Evolutionary conservation across 768 basidiomycete species (phyloP), one percentile per base, ranked within the genome.

Genomic region (Hygrocybe punicea): DNA sequence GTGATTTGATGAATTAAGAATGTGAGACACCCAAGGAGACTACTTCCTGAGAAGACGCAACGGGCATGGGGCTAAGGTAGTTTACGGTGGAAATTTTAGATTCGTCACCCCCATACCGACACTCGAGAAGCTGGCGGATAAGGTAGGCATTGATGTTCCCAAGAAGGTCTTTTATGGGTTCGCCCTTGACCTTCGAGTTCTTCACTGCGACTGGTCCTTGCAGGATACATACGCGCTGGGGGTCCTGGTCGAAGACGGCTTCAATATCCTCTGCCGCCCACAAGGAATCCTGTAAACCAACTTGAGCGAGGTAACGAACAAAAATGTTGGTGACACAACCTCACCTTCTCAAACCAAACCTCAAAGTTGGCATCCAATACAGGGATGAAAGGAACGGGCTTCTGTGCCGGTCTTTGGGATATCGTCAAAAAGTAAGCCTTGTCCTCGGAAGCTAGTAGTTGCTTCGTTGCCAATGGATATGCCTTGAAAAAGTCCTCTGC

Each of bases 311-410:
- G 47, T n/a, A 39, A 21, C 23, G 24, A 9, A 10, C 34, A 57
- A 9, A 49, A 19, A 55, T 48, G 21, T 48, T 44, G 35, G 25
- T 5, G 34, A 35, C 44, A 60, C 79, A 59, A 90, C 92, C 88
- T 99, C n/a, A n/a, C n/a, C 21, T 44, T 99, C 83, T 99, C 98
- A 78, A 99, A 98, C 97, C 97, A 99, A 51, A 98, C 94, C 69
- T 95, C 93, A 67, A 98, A 98, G 62, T 74, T 85, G 21, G 87
- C 85, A 69, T 98, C 95, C 51, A 98, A 83, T 33, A 99, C 86
- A 4, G 96, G 95, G 63, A 99, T 97, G 79, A 98, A 99, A 0
- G 97, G 97, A 6, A 88, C 96, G 1, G 97, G 97, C 74, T 98
- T 99, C 80, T 99, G 97, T 4, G 93, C 94, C 13, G 93, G 91